Evolutionary conservation across 2,329 filamentous ascomycete genomes (phyloP).

Genomic region (Eurotiales sp.): DNA sequence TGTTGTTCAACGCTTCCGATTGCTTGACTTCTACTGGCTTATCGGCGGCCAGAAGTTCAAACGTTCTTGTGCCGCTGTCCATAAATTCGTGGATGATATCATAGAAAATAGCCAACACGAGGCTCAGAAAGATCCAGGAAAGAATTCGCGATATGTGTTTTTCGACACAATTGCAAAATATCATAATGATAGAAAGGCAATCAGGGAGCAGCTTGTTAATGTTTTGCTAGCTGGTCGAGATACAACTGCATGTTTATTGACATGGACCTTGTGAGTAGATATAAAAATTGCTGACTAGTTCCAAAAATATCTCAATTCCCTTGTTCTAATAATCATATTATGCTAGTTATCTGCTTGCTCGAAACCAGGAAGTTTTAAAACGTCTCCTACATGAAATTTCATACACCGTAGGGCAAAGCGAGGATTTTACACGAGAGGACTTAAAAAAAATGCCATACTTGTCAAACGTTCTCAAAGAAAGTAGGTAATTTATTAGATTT

Average conservation of each 20-base stretch:
- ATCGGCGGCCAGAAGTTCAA: conserved; percentile 38
- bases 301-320: not conserved
- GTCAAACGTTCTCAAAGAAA: not conserved
- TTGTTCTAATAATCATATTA: not conserved
- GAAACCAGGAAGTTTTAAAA: conserved; percentile 32
- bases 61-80: conserved; percentile 38
- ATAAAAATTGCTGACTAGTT: too few relatives aligned
- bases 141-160: conserved; percentile 43
- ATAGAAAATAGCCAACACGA: conserved; percentile 54
- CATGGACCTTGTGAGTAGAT: conserved; percentile 36
- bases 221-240: conserved; percentile 53
- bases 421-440: not conserved
- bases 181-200: conserved; percentile 44
- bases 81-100: conserved; percentile 47
- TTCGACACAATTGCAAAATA: conserved; percentile 44
- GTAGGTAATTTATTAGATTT: not conserved
- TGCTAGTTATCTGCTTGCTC: conserved; percentile 35
- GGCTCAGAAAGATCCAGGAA: not conserved
- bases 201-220: conserved; percentile 49
- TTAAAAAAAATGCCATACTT: not conserved
- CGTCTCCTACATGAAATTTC: conserved; percentile 30
- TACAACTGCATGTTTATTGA: conserved; percentile 47
- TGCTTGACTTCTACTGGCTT: conserved; percentile 35
- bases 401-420: not conserved
- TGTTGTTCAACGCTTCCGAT: conserved; percentile 26